phyloP scores from a whole-genome alignment of 495 filamentous ascomycete species.

The Cercophora newfieldiana region DNA sequence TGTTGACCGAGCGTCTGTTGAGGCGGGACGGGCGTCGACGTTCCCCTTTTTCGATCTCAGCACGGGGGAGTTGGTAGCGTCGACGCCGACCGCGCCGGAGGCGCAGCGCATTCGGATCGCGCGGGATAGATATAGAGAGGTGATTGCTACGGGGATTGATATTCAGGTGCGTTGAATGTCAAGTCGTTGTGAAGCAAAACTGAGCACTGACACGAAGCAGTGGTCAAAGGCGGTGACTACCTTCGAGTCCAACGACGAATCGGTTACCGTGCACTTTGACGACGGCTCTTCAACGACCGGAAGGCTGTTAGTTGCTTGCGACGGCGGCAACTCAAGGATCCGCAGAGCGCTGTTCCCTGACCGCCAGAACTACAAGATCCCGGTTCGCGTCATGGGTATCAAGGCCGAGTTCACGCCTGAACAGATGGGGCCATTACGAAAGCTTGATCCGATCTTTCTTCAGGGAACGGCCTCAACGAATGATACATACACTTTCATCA shows the following conservation, averaged over 20 bases:
- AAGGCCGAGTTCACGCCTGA: conserved; percentile 32
- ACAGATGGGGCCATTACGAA: conserved; percentile 30
- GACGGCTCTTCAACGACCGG: conserved; percentile 31
- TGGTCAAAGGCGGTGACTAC: conserved; percentile 30
- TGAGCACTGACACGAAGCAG: neutral
- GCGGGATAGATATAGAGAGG: conserved; percentile 46
- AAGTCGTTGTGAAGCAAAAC: neutral
- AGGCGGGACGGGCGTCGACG: conserved; percentile 22
- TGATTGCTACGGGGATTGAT: conserved; percentile 51
- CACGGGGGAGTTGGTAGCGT: conserved; percentile 43
- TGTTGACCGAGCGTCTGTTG: conserved; percentile 39
- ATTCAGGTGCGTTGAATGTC: conserved; percentile 36
- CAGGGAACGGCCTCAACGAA: conserved; percentile 60
- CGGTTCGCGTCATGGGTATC: conserved; percentile 33
- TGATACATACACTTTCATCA: conserved; percentile 47
- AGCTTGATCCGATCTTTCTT: conserved; percentile 61
- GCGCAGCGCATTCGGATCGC: conserved; percentile 51
- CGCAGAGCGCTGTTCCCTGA: conserved; percentile 30
- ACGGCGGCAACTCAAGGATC: conserved; percentile 33
- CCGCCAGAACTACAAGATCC: conserved; percentile 24
- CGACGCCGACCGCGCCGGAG: conserved; percentile 48
- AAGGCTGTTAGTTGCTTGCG: conserved; percentile 34
- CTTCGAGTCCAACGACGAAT: conserved; percentile 22
- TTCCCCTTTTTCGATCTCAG: conserved; percentile 58
- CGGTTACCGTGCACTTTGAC: conserved; percentile 29